phyloP scores from a whole-genome alignment of 768 basidiomycete species.

The Thelephora ganbajun region DNA sequence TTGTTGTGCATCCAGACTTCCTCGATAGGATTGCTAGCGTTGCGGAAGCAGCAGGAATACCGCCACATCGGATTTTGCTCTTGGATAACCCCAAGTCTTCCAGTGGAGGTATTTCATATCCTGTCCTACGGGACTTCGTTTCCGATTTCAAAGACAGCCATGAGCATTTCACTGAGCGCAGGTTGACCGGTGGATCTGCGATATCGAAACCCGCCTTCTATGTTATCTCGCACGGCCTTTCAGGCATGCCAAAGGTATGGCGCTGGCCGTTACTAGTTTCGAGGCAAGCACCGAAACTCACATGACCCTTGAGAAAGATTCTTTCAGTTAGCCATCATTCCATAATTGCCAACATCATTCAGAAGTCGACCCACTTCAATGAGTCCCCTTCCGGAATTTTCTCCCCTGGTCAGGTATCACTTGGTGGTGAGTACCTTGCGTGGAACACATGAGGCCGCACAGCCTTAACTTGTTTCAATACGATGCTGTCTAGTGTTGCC shows the following conservation, averaged over 20 bases:
- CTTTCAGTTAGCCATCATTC: constrained; percentile 19
- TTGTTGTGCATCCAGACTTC: constrained; percentile 15
- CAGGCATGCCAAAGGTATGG: constrained; percentile 58
- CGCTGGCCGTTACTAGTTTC: no score
- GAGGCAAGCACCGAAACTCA: constrained; percentile 31
- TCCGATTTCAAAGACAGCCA: constrained; percentile 9
- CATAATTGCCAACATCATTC: constrained; percentile 17
- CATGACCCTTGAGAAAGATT: constrained; percentile 40
- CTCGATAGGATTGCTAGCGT: constrained; percentile 12
- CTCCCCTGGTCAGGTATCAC: constrained; percentile 13
- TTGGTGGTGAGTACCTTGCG: constrained; percentile 5
- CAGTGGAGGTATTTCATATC: background rate
- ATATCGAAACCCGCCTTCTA: constrained; percentile 62
- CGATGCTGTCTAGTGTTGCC: no score
- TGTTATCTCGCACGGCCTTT: constrained; percentile 66
- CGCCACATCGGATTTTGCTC: constrained; percentile 12
- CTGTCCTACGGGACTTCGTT: constrained; percentile 11
- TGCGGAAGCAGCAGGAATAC: constrained; percentile 10
- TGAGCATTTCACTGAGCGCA: constrained; percentile 34
- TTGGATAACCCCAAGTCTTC: constrained; percentile 9
- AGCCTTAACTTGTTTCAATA: no score
- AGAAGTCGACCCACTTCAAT: constrained; percentile 11
- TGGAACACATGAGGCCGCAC: no score
- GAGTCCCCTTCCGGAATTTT: constrained; percentile 5
- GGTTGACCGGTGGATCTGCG: constrained; percentile 41